Evolutionary conservation across 2,329 filamentous ascomycete species (phyloP), one percentile per base, ranked within the genome.

Genomic region (Aspergillus flavus): DNA sequence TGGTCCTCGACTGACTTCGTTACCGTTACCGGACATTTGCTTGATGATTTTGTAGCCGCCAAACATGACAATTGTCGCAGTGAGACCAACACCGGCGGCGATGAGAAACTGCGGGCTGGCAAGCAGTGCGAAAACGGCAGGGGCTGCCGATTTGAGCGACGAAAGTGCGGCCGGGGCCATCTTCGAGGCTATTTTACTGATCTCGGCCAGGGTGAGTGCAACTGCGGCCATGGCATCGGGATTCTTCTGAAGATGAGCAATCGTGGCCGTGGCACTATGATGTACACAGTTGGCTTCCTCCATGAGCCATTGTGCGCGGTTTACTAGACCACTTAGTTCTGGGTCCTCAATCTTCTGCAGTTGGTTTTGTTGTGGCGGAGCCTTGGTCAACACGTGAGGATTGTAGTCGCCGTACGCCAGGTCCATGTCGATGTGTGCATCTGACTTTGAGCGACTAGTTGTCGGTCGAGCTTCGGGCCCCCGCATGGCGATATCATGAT

Each of bases 11-110:
- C n/a, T 39, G 30, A 62, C 58, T 26, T 57, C 56, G 58, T 70
- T 69, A 41, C 72, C 69, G 60, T 66, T 16, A 75, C 81, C 71
- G 83, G 82, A 62, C 46, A 98, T 92, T 70, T 89, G 90, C 84
- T 97, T 96, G 79, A 99, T 89, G 76, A 99, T 97, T 81, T 97
- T 98, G 86, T 93, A 98, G 6, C 95, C 94, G 59, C 95, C 95
- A 64, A 99, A 92, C 77, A 95, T 94, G 71, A 99, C 92, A 10
- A 98, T 89, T 0, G 95, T 98, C n/a, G 97, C 89, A 16, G 95
- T 95, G 0, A 97, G 89, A 0, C 91, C 92, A 16, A 97, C 88
- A 50, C 94, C 92, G 0, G 92, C 93, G 4, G 93, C 93, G 71
- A 99, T 97, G 66, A 97, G 86, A 75, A 99, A 99, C 73, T 99